phyloP scores from a whole-genome alignment of 805 yeast species.

The Lachancea fermentati region DNA sequence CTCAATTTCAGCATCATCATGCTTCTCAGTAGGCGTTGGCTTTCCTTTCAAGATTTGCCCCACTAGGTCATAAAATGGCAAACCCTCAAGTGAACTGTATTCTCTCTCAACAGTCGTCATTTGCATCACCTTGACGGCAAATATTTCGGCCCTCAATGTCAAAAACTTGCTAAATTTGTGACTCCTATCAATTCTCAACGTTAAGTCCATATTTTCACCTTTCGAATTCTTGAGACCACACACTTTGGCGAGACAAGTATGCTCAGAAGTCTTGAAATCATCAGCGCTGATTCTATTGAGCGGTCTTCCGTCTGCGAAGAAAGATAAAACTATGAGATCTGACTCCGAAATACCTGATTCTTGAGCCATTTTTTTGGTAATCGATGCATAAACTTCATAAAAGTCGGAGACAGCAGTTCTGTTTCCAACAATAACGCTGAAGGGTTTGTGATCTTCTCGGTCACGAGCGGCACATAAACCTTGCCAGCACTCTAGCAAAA shows the following conservation, averaged over 20 bases:
- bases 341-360: conserved; percentile 62
- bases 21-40: conserved; percentile 36
- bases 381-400: conserved; percentile 77
- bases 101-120: conserved; percentile 94
- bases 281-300: conserved; percentile 29
- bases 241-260: conserved; percentile 77
- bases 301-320: conserved; percentile 36
- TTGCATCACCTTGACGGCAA: conserved; percentile 72
- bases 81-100: conserved; percentile 73
- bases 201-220: conserved; percentile 66
- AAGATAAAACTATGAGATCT: conserved; percentile 65
- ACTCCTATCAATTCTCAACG: conserved; percentile 55
- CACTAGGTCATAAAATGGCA: conserved; percentile 75
- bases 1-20: conserved; percentile 35
- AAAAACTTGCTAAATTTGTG: conserved; percentile 45
- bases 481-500: conserved; percentile 92
- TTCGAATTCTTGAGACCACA: conserved; percentile 62
- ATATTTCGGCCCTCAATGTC: conserved; percentile 57
- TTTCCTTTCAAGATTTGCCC: conserved; percentile 59
- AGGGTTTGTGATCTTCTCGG: conserved; percentile 50
- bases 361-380: conserved; percentile 45
- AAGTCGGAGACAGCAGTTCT: conserved; percentile 80
- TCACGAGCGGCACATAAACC: conserved; percentile 69
- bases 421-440: conserved; percentile 66
- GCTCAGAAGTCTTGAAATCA: conserved; percentile 30